Conservation (phyloP, 164 flowering plant species). For the Tetracentron sinense region DNA sequence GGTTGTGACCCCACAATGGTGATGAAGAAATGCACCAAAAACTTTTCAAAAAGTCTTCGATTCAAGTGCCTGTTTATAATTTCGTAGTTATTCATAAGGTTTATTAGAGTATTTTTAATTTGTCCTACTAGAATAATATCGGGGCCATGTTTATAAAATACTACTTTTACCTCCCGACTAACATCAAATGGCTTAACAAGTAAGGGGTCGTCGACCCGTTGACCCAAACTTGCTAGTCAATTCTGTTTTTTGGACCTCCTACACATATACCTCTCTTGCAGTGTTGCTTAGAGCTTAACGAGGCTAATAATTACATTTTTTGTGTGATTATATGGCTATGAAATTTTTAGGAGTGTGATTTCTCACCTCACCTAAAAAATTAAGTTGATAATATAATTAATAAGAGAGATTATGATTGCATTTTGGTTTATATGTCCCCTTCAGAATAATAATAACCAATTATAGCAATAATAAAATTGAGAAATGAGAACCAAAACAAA, state of each 20-base stretch:
- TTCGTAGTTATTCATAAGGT: no score
- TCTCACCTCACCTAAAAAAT: conserved; percentile 18
- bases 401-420: conserved; percentile 23
- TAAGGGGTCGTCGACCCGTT: neutral
- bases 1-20: no score
- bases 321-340: neutral
- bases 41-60: no score
- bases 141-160: no score
- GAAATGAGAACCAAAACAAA: conserved; percentile 28
- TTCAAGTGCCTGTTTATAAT: no score
- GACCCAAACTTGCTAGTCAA: no score
- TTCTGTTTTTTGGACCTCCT: no score
- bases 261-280: neutral
- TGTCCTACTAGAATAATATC: no score
- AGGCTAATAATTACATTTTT: neutral
- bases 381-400: conserved; percentile 2
- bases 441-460: conserved; percentile 21
- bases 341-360: neutral
- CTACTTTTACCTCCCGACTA: no score
- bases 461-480: conserved; percentile 19
- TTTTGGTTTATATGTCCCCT: conserved; percentile 32
- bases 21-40: no score
- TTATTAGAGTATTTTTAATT: no score
- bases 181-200: neutral
- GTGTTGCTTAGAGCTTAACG: neutral